Evolutionary conservation across 805 yeast species (phyloP).

Genomic region (Yarrowia osloensis): DNA sequence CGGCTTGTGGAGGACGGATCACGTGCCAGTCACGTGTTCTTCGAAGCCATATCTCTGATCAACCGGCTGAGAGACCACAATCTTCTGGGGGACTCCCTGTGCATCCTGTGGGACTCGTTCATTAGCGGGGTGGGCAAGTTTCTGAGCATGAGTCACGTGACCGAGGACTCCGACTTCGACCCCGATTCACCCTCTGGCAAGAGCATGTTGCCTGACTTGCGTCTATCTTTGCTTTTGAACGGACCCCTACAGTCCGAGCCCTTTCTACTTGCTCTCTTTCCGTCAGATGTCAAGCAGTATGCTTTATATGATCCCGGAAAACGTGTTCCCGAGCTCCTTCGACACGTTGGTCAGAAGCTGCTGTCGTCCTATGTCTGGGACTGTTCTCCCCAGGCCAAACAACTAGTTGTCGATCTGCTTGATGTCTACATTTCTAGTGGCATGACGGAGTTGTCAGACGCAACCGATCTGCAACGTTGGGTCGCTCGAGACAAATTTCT

Average conservation of each 20-base stretch:
- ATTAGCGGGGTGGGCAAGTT: not conserved
- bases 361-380: constrained; percentile 2
- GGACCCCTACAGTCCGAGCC: not conserved
- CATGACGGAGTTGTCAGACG: not conserved
- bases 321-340: not conserved
- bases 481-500: not conserved
- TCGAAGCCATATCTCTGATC: not conserved
- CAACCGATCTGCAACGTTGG: not conserved
- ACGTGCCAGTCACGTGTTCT: not conserved
- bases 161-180: not conserved
- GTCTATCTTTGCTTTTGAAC: not conserved
- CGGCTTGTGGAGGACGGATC: not conserved
- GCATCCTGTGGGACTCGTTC: constrained; percentile 19
- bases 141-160: not conserved
- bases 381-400: constrained; percentile 4
- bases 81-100: not conserved
- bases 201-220: not conserved
- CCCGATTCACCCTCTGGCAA: not conserved
- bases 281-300: not conserved
- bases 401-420: not conserved
- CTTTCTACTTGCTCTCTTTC: not conserved
- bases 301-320: not conserved
- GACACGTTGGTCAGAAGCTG: not conserved
- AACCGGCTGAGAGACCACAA: not conserved
- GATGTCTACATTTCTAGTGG: not conserved